These are phyloP conservation scores for Giardia muris DNA, from an alignment of 208 protist genomes.

Conservation along the genomic window DNA sequence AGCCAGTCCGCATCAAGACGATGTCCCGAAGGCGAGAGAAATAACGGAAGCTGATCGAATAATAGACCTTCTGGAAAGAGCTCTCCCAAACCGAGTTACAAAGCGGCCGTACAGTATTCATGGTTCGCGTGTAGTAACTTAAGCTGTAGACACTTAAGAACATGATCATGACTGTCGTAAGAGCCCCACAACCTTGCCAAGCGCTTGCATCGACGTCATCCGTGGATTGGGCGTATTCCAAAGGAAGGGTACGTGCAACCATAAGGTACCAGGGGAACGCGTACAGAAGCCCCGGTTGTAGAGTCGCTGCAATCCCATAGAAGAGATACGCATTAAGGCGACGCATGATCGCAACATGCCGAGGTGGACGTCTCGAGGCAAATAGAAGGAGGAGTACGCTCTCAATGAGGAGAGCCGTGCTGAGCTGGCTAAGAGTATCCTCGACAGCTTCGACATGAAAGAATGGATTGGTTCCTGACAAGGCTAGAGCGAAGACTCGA, in stretches of 20 bases:
- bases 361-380: not conserved
- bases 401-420: not conserved
- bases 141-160: conserved; percentile 1
- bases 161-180: not conserved
- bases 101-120: not conserved
- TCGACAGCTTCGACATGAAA: not conserved
- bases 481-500: too few relatives aligned
- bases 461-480: not conserved
- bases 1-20: not conserved
- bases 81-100: not conserved
- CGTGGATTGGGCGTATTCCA: not conserved
- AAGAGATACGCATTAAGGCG: not conserved
- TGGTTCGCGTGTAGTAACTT: not conserved
- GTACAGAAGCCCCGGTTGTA: not conserved
- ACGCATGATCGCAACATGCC: not conserved
- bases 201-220: not conserved
- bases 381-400: not conserved
- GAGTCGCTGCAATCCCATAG: not conserved
- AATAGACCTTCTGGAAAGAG: not conserved
- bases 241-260: not conserved
- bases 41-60: not conserved
- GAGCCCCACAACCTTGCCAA: not conserved
- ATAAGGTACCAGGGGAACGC: not conserved
- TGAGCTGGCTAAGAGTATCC: not conserved
- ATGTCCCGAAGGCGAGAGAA: not conserved